Conservation (phyloP, 2,329 filamentous ascomycete species). For the Podosphaera aphanis region DNA sequence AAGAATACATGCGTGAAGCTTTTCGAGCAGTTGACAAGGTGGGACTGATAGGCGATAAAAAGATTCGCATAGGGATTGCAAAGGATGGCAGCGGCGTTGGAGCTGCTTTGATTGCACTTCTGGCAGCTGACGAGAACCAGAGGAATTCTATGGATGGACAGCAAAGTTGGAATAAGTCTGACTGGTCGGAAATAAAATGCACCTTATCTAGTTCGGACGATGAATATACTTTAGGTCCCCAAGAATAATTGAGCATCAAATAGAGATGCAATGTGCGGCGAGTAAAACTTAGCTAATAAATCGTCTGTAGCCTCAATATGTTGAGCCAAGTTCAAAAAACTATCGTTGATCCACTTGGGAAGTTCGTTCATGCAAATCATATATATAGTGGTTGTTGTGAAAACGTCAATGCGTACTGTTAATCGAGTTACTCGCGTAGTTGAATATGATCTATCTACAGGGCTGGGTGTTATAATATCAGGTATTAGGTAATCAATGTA, state of each 20-base stretch:
- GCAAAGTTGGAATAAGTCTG: not conserved
- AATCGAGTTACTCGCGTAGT: no score
- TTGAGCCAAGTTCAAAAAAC: no score
- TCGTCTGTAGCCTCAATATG: no score
- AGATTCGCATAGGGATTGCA: conserved; percentile 80
- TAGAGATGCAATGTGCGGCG: not conserved
- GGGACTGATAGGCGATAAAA: conserved; percentile 55
- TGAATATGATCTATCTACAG: no score
- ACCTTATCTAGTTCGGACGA: not conserved
- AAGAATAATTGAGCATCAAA: not conserved
- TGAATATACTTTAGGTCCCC: not conserved
- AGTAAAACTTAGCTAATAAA: not conserved
- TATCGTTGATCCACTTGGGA: no score
- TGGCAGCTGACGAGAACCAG: conserved; percentile 34
- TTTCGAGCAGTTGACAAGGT: conserved; percentile 55
- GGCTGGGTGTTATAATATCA: no score
- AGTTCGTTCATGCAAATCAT: no score
- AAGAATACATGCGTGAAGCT: conserved; percentile 67
- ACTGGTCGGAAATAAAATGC: not conserved
- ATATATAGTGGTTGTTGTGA: no score
- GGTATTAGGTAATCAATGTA: no score
- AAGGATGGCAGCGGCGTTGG: conserved; percentile 95
- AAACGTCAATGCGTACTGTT: no score
- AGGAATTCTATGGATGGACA: not conserved
- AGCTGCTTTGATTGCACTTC: conserved; percentile 78